Base-by-base conservation (phyloP, 1,139 yeast species). In the Arxiozyma bovina region DNA sequence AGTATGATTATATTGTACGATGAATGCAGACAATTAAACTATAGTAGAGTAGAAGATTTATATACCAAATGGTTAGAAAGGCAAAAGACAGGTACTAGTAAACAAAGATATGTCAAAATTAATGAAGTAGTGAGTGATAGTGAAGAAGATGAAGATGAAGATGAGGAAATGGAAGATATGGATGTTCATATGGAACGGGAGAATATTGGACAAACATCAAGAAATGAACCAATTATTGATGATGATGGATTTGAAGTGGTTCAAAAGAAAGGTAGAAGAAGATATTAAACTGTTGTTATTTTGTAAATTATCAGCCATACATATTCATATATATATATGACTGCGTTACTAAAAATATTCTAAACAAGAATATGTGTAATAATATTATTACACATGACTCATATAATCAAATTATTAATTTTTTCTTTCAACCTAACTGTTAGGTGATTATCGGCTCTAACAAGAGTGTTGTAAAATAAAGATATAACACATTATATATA, bases 191-290 rank as follows among this genome's bases (percentile, higher is more conserved):
- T 20, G 18, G 52, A 50, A 21, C 23, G 20, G 9, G 51, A 46
- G 6, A 8, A n/a, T 22, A 25, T 48, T 15, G 49, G n/a, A n/a
- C 23, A 23, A 11, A 47, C 22, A 15, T 8, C 23, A 9, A 34
- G 22, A 34, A 53, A 55, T 17, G 66, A 77, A 25, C 96, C 96
- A 9, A 68, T 87, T 15, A 77, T 91, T 15, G 97, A 91, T 68
- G 98, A 91, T 40, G 97, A 91, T 67, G 98, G 98, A 1, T 91
- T 91, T 66, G 93, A 90, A 63, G 72, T 90, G 58, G 97, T 91
- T 11, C 89, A 84, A 64, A 82, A 78, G 64, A 83, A 78, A 64
- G 82, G 85, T 27, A 78, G 77, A 67, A 73, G 73, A 67, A 64
- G 74, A 53, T 51, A 58, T 53, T 60, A 54, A 38, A 25, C 17